Evolutionary conservation across 129 eudicot genomes (phyloP).

Genomic region (Chrysanthemum makinoi): DNA sequence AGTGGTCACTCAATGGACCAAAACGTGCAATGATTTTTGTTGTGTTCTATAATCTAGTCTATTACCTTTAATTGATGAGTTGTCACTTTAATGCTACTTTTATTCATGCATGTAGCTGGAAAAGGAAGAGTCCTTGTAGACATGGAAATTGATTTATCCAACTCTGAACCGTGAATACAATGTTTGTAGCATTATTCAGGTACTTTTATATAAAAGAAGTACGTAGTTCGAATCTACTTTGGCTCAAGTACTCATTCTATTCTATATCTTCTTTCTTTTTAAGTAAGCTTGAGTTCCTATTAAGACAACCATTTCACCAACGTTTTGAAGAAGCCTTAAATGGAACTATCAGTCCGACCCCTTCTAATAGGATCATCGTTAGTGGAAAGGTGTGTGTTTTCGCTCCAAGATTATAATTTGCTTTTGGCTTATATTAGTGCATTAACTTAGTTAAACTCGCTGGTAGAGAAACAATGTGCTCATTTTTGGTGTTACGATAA

Average conservation of each 20-base stretch:
- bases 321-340: slow-evolving; percentile 95
- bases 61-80: no score
- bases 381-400: slow-evolving; percentile 77
- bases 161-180: no score
- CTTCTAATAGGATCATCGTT: slow-evolving; percentile 95
- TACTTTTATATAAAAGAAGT: slow-evolving; percentile 1
- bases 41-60: no score
- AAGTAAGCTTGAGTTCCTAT: slow-evolving; percentile 98
- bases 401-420: slow-evolving; percentile 7
- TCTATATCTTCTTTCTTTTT: slow-evolving; percentile 12
- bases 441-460: slow-evolving; percentile 18
- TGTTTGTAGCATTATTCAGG: no score
- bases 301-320: slow-evolving; percentile 95
- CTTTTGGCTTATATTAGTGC: slow-evolving; percentile 8
- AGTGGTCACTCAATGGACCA: no score
- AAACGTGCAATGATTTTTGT: no score
- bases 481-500: slow-evolving; percentile 94
- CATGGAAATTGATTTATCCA: no score
- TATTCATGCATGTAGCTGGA: no score
- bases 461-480: slow-evolving; percentile 97
- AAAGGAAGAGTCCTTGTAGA: no score
- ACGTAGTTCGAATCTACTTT: not conserved
- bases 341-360: slow-evolving; percentile 86
- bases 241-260: slow-evolving; percentile 15
- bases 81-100: no score